These are phyloP conservation scores for Elsinoe fawcettii DNA, from an alignment of 2,329 filamentous ascomycete genomes.

Conservation along the genomic window DNA sequence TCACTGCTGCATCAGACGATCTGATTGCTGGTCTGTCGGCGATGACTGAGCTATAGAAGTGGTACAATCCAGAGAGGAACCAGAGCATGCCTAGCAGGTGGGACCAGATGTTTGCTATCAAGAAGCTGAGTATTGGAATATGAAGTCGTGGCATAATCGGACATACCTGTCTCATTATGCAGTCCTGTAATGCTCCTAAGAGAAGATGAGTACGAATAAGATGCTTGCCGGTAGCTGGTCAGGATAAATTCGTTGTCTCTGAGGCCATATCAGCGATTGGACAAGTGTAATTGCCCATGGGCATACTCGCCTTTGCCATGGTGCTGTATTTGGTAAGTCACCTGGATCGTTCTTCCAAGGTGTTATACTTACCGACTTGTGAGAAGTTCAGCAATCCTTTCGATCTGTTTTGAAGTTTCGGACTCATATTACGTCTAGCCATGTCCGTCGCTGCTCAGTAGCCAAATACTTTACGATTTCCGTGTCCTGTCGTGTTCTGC, in stretches of 20 bases:
- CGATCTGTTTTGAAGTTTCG: background rate
- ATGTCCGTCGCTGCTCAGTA: background rate
- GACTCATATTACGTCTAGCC: background rate
- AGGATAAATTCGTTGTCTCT: slow-evolving; percentile 16
- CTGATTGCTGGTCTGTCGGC: background rate
- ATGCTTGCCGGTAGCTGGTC: slow-evolving; percentile 8
- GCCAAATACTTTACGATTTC: too few relatives aligned
- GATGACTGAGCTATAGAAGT: slow-evolving; percentile 23
- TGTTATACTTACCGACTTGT: background rate
- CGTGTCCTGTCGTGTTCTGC: background rate
- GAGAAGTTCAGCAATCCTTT: background rate
- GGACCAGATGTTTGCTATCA: slow-evolving; percentile 13
- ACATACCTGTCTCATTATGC: slow-evolving; percentile 15
- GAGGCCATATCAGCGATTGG: background rate
- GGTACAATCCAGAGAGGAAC: slow-evolving; percentile 21
- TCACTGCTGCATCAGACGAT: slow-evolving; percentile 30
- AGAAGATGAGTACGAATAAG: background rate
- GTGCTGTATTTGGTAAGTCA: background rate
- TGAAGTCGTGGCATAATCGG: background rate
- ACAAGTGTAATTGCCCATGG: background rate
- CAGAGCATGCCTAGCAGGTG: slow-evolving; percentile 25
- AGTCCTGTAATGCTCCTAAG: background rate
- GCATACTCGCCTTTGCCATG: background rate
- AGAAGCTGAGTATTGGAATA: background rate
- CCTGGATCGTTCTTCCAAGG: background rate